These are phyloP conservation scores for Echites panduratus DNA, from an alignment of 257 asterid species.

Conservation along the genomic window DNA sequence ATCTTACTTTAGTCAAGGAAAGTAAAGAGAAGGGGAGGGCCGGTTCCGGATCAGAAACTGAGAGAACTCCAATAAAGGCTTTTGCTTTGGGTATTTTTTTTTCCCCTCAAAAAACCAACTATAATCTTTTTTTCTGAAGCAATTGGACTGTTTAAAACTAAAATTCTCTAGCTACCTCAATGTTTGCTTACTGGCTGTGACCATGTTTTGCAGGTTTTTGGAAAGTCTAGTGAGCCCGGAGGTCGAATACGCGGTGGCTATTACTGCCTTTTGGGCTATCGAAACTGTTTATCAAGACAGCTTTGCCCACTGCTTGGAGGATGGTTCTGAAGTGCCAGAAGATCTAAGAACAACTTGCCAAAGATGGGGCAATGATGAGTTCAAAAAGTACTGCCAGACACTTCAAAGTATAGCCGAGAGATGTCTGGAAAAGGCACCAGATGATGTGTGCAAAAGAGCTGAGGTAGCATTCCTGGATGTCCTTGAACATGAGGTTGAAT, in stretches of 20 bases:
- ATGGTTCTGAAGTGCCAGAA: slow-evolving; percentile 47
- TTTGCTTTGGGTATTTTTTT: background rate
- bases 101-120: no score
- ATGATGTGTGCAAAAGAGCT: slow-evolving; percentile 44
- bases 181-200: no score
- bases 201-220: slow-evolving; percentile 38
- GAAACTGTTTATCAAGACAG: slow-evolving; percentile 80
- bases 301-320: slow-evolving; percentile 76
- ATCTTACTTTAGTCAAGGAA: no score
- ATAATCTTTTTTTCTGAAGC: no score
- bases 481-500: slow-evolving; percentile 62
- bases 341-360: slow-evolving; percentile 66
- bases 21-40: no score
- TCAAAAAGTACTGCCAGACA: slow-evolving; percentile 46
- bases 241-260: slow-evolving; percentile 56
- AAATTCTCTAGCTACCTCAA: no score
- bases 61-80: background rate
- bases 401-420: slow-evolving; percentile 50
- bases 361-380: slow-evolving; percentile 66
- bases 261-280: slow-evolving; percentile 74
- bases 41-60: no score
- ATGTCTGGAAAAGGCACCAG: slow-evolving; percentile 40
- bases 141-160: no score
- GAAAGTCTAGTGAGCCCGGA: slow-evolving; percentile 54
- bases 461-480: slow-evolving; percentile 43